phyloP scores from a whole-genome alignment of 371 early-diverging fungal genomes.

The Chytridiales sp. region DNA sequence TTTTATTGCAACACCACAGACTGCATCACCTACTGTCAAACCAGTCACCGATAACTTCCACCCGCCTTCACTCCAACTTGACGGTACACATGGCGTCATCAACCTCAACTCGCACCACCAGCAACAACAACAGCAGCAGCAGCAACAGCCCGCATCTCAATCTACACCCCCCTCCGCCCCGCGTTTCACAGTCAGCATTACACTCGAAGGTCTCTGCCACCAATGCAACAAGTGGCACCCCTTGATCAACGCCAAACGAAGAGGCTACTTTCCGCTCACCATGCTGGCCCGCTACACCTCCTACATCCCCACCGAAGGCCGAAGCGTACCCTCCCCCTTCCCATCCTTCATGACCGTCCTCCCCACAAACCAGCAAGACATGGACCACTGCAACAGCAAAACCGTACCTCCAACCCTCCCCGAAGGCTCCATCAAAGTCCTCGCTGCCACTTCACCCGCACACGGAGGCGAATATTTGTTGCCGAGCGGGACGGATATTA shows the following conservation, averaged over 20 bases:
- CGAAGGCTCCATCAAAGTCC: constrained; percentile 5
- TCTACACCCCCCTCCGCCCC: constrained; percentile 33
- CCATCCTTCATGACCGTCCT: background rate
- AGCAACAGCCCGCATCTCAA: too few relatives aligned
- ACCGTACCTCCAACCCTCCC: too few relatives aligned
- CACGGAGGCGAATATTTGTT: background rate
- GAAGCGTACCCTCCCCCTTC: constrained; percentile 1
- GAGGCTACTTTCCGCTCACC: constrained; percentile 16
- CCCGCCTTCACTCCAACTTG: too few relatives aligned
- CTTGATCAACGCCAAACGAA: constrained; percentile 72
- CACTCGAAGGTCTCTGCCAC: constrained; percentile 82
- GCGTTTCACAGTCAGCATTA: constrained; percentile 56
- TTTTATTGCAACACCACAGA: background rate
- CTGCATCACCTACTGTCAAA: too few relatives aligned
- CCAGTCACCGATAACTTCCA: too few relatives aligned
- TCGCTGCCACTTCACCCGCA: constrained; percentile 6
- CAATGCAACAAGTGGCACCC: constrained; percentile 85
- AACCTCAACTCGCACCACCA: too few relatives aligned
- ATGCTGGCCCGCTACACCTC: background rate
- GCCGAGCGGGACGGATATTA: background rate
- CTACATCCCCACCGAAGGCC: background rate
- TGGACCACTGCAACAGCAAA: too few relatives aligned
- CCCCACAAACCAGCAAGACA: too few relatives aligned
- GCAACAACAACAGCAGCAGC: background rate
- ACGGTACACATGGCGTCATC: too few relatives aligned